Base-by-base conservation (phyloP, 2,329 filamentous ascomycete genomes). In the Talaromyces verruculosus region DNA sequence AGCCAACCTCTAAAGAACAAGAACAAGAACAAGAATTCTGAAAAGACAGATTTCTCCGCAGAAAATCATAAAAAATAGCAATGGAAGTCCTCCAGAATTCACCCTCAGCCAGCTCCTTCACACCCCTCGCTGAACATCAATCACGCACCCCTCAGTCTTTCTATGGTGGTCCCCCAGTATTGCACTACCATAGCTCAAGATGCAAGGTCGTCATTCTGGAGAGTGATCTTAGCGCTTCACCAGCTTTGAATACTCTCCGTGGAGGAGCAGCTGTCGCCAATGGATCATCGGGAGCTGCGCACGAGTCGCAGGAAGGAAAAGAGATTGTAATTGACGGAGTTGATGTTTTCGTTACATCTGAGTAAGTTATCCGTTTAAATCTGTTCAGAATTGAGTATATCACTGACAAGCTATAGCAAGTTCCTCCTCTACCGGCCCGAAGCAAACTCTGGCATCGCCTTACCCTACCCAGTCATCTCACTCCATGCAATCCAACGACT, bases 391-490 rank as follows among this genome's bases (percentile, higher is more conserved):
- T 57, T 57, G 30, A 15, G 25, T 2, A 22, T 19, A 19, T 45
- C 19, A n/a, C 57, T 60, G 57, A 60, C 22, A 43, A 17, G 41
- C 19, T n/a, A 39, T n/a, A 83, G 81, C 53, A 81, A 81, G 72
- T 75, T 83, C 65, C 70, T 81, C 43, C 72, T 83, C 63, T 82
- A 76, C 71, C 78, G 77, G 33, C 67, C 74, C 11, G 13, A 74
- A 8, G 67, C 73, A 25, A 69, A 73, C 5, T 68, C 72, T 2
- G 81, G 81, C 57, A 68, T 83, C 66, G 76, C 80, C 37, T 81
- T 83, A 61, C 78, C 81, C 45, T 83, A 83, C 71, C 81, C 80
- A 6, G 76, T 77, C 45, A 83, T 83, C 69, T 82, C 80, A 22
- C 73, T 83, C 2, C 81, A 83, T 67, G 81, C 81, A 28, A 79